These are phyloP conservation scores for Diplosphaera chodatii DNA, from an alignment of 139 green algal species.

Conservation along the genomic window DNA sequence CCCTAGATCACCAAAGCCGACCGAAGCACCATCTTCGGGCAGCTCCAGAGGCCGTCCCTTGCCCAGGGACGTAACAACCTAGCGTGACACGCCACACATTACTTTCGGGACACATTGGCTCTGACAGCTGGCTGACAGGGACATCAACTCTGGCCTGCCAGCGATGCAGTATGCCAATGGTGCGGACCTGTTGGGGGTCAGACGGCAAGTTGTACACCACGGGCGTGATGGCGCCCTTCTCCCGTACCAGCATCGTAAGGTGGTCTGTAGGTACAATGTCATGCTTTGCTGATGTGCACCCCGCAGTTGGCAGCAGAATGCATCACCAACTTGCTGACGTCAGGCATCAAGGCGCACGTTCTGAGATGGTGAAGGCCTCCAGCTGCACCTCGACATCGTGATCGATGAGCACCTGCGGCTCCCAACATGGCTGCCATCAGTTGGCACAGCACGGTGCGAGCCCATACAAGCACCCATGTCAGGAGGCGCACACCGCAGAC, in stretches of 20 bases:
- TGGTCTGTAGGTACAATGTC: not conserved
- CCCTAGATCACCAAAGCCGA: not conserved
- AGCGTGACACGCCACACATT: no score
- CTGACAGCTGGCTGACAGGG: no score
- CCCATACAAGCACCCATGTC: no score
- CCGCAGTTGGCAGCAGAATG: no score
- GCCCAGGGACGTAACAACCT: not conserved
- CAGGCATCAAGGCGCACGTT: not conserved
- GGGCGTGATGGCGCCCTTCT: not conserved
- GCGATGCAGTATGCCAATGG: no score
- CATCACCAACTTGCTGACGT: no score
- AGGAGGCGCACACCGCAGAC: no score
- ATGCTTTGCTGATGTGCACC: not conserved
- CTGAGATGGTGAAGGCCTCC: not conserved
- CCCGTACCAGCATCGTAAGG: not conserved
- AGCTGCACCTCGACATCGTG: constrained; percentile 9
- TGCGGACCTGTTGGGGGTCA: not conserved
- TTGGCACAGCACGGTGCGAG: no score
- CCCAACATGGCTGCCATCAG: no score
- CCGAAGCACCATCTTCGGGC: not conserved
- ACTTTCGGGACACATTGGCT: no score
- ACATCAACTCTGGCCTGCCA: no score
- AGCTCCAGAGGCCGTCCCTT: not conserved
- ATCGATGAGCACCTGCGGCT: not conserved
- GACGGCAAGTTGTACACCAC: not conserved